Percentiles rank a stretch among this genome's conserved stretches.
Evolutionary conservation across 2,329 filamentous ascomycete genomes (phyloP).

Genomic region (Aspergillus sp.): DNA sequence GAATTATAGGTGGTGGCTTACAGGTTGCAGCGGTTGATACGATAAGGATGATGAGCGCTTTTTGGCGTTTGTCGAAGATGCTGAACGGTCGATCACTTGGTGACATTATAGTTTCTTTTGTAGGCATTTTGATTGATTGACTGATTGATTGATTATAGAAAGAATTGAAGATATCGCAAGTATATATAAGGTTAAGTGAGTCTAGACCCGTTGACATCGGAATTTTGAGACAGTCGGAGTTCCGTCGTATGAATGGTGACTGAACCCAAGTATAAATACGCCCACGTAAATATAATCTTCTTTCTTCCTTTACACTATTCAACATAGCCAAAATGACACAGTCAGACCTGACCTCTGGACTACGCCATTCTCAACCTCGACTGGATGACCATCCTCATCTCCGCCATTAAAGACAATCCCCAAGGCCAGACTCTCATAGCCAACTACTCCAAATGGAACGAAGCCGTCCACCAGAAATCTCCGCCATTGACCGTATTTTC

Average conservation of each 20-base stretch:
- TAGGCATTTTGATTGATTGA: too few relatives aligned
- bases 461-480: slow-evolving; percentile 32
- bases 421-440: slow-evolving; percentile 30
- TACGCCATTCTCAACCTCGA: slow-evolving; percentile 44
- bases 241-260: too few relatives aligned
- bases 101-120: not conserved
- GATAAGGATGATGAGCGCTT: slow-evolving; percentile 43
- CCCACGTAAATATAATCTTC: too few relatives aligned
- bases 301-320: too few relatives aligned
- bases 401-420: slow-evolving; percentile 25
- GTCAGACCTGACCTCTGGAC: slow-evolving; percentile 24
- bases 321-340: not conserved
- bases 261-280: too few relatives aligned
- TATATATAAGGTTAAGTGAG: too few relatives aligned
- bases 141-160: too few relatives aligned
- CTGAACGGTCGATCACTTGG: slow-evolving; percentile 36
- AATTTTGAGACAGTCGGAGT: too few relatives aligned
- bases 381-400: slow-evolving; percentile 25
- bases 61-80: slow-evolving; percentile 49
- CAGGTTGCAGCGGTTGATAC: slow-evolving; percentile 50
- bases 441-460: slow-evolving; percentile 33
- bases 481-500: slow-evolving; percentile 37
- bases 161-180: too few relatives aligned
- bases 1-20: slow-evolving; percentile 18
- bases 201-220: too few relatives aligned